A percentile compares a stretch with the other conserved stretches of the same genome.
These are phyloP conservation scores for Hypoxylon crocopeplum DNA, from an alignment of 495 filamentous ascomycete species.

Conservation along the genomic window DNA sequence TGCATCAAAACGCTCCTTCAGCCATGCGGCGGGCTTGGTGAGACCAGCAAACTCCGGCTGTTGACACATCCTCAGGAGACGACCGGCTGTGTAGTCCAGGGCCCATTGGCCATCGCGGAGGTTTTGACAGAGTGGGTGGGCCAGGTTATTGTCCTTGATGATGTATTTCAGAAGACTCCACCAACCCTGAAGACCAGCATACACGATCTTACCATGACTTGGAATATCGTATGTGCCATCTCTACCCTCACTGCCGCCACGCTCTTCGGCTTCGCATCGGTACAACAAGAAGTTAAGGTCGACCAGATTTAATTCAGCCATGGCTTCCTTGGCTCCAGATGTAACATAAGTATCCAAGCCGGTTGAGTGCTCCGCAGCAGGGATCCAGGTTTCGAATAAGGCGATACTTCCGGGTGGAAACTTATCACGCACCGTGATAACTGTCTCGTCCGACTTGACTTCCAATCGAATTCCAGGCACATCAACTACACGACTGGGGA, in stretches of 20 bases:
- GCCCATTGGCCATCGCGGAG: conserved; percentile 92
- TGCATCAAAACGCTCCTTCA: conserved; percentile 81
- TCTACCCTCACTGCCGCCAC: conserved; percentile 74
- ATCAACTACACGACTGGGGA: conserved; percentile 79
- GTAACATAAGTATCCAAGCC: conserved; percentile 85
- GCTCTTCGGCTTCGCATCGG: conserved; percentile 90
- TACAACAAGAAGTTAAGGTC: conserved; percentile 95
- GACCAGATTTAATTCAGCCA: conserved; percentile 71
- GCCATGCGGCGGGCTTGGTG: conserved; percentile 72
- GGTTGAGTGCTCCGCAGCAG: conserved; percentile 75
- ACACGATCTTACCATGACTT: conserved; percentile 81
- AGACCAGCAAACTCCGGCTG: conserved; percentile 66
- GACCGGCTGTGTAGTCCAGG: conserved; percentile 83
- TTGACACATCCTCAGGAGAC: conserved; percentile 75
- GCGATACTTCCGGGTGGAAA: conserved; percentile 95
- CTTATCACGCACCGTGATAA: conserved; percentile 77
- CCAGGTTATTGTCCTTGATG: conserved; percentile 88
- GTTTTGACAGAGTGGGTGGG: conserved; percentile 91
- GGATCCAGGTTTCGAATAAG: conserved; percentile 94
- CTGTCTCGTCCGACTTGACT: conserved; percentile 69
- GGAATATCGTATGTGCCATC: conserved; percentile 92
- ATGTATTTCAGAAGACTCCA: conserved; percentile 91
- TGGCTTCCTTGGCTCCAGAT: conserved; percentile 79
- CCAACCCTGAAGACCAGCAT: conserved; percentile 97
- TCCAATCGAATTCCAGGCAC: conserved; percentile 76